Evolutionary conservation across 164 flowering plant genomes (phyloP), one percentile per base, ranked within the genome.

Genomic region (Vitis rupestris): DNA sequence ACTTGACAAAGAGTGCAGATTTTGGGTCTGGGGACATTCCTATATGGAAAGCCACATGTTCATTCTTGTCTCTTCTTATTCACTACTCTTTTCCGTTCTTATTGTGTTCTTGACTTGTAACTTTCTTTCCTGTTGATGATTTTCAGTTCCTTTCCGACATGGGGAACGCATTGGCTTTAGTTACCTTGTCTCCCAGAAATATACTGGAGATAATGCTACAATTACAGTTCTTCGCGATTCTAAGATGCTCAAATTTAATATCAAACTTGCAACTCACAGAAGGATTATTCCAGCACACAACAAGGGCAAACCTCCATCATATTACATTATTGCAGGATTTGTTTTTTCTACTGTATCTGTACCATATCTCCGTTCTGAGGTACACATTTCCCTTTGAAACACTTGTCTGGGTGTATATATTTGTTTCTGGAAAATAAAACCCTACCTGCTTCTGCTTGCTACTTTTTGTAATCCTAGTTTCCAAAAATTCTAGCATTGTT

Each of bases 141-240:
- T 75, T 80, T 68, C 87, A 95, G 99, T 95, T 73, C 92, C 97
- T 61, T 95, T 93, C 65, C 84, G 99, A 80, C 97, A 93, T 79
- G 97, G 97, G 31, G 98, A 95, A 82, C 97, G 99, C 23, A 95
- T 95, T 62, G 98, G 96, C 48, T 93, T 93, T 80, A 93, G 98
- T 72, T 95, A 95, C 77, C 98, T 95, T 67, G 85, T 95, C 61
- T 91, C 99, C 31, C 97, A 93, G 71, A 95, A 95, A 71, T 93
- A 92, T 77, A 84, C 98, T 50, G 97, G 97, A 63, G 98, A 93
- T 44, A 73, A 37, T 75, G 93, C 98, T 17, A 66, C 23, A 19
- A 77, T 93, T 50, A 86, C 83, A 80, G 94, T 93, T 72, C 90
- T 93, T 13, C 91, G 98, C 7, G 68, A 87, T 71, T 83, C 87